Conservation (phyloP, 2,329 filamentous ascomycete species). For the Fusarium scirpi region DNA sequence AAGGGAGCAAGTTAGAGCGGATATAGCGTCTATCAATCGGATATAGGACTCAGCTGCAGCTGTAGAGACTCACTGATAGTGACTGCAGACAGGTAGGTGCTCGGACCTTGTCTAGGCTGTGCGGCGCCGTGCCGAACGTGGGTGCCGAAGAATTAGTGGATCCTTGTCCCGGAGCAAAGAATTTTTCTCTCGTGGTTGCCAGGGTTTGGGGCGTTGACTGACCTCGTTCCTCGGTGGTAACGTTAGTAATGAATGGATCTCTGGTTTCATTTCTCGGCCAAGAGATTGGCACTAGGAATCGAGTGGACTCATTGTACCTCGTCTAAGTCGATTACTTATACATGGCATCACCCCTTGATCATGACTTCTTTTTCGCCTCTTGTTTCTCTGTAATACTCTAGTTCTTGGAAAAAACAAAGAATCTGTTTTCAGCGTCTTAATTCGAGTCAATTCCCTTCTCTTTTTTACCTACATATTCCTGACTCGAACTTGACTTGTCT, state of each 20-base stretch:
- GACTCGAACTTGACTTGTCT: not conserved
- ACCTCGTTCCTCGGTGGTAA: constrained; percentile 1
- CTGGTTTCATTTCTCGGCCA: constrained; percentile 12
- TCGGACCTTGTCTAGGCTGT: constrained; percentile 4
- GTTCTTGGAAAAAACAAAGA: not conserved
- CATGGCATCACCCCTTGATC: constrained; percentile 34
- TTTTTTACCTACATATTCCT: not conserved
- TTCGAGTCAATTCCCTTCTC: constrained; percentile 14
- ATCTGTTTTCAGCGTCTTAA: constrained; percentile 2
- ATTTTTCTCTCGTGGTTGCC: constrained; percentile 17
- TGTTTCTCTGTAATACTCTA: not conserved
- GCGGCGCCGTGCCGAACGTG: constrained; percentile 39
- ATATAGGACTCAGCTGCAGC: constrained; percentile 18
- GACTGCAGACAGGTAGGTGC: not conserved
- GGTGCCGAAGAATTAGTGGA: constrained; percentile 38
- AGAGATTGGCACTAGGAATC: constrained; percentile 17
- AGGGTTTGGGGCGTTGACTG: constrained; percentile 29
- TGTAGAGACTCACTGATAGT: not conserved
- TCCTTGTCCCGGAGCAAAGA: constrained; percentile 20
- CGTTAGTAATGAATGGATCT: constrained; percentile 31
- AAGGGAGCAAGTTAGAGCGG: constrained; percentile 1
- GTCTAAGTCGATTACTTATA: constrained; percentile 30
- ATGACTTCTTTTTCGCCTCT: not conserved
- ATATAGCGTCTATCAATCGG: constrained; percentile 30
- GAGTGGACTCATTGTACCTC: constrained; percentile 10